Evolutionary conservation across 345 rosid genomes (phyloP), one percentile per base, ranked within the genome.

Genomic region (Theobroma cacao): DNA sequence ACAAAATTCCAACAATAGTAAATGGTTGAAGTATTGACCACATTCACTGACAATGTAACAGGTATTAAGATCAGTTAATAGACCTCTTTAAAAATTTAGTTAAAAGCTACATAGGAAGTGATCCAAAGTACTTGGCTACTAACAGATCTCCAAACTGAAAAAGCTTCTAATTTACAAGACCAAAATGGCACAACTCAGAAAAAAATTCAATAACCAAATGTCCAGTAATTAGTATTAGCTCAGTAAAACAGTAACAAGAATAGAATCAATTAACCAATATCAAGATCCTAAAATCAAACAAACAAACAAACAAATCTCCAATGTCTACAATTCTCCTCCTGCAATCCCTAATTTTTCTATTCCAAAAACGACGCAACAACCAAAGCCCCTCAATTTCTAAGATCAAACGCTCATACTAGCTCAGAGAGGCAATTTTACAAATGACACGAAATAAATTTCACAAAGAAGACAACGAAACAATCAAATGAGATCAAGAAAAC

Each of bases 231-330:
- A 70, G 28, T 48, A 62, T 20, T 11, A 68, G 72, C 78, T 58
- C 18, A 61, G 75, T 40, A 56, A 26, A 60, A 30, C 18, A 58
- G 52, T 64, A 33, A 36, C 71, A 75, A 24, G 38, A 75, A 22
- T 30, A 34, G 64, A 66, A 50, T 0, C 31, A 14, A 60, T 53
- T 48, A 40, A 55, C 28, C 12, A 60, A 47, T 31, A 63, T 1
- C 26, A 79, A 77, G 56, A 74, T 83, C 70, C 79, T 41, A 50
- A 28, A 74, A 78, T 69, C 50, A 9, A 74, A 53, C 20, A 61
- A 30, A n/a, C n/a, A n/a, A n/a, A n/a, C n/a, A n/a, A 69, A 70
- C 40, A 15, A 18, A 43, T 43, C 3, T 26, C 56, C 38, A 2
- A 17, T 17, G 17, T 47, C 56, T 17, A 47, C 43, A 47, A 3